Conservation (phyloP, 352 stramenopile species). For the Pseudoperonospora humuli region DNA sequence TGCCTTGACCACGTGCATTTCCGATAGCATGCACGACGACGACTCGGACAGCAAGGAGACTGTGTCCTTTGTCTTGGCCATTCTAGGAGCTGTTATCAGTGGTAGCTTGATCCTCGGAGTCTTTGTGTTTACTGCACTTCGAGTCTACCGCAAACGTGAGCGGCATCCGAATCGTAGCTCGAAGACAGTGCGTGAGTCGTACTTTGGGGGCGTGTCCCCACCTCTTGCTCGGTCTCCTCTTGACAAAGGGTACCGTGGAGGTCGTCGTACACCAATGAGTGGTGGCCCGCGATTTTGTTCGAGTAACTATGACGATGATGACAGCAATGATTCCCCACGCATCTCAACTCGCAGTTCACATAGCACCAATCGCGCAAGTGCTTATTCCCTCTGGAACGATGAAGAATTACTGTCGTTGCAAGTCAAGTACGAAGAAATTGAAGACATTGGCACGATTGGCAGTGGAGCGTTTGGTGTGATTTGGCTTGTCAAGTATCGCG, state of each 20-base stretch:
- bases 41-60: slow-evolving; percentile 8
- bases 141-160: slow-evolving; percentile 14
- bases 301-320: slow-evolving; percentile 18
- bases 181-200: slow-evolving; percentile 20
- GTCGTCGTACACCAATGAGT: slow-evolving; percentile 19
- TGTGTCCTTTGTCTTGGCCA: slow-evolving; percentile 12
- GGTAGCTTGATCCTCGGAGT: slow-evolving; percentile 25
- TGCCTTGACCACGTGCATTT: slow-evolving; percentile 23
- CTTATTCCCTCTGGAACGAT: slow-evolving; percentile 50
- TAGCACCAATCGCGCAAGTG: slow-evolving; percentile 30
- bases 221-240: slow-evolving; percentile 18
- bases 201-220: slow-evolving; percentile 29
- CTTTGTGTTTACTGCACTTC: slow-evolving; percentile 12
- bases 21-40: slow-evolving; percentile 11
- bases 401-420: slow-evolving; percentile 42
- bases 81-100: slow-evolving; percentile 32
- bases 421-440: slow-evolving; percentile 37
- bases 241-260: slow-evolving; percentile 21
- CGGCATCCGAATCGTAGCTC: slow-evolving; percentile 2
- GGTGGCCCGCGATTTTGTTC: slow-evolving; percentile 9
- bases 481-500: slow-evolving; percentile 39
- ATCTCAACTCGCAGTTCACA: slow-evolving; percentile 30
- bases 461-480: slow-evolving; percentile 39
- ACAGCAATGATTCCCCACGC: slow-evolving; percentile 17
- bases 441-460: slow-evolving; percentile 43